Conservation (phyloP, 352 stramenopile species). For the Elongisporangium prolatum region DNA sequence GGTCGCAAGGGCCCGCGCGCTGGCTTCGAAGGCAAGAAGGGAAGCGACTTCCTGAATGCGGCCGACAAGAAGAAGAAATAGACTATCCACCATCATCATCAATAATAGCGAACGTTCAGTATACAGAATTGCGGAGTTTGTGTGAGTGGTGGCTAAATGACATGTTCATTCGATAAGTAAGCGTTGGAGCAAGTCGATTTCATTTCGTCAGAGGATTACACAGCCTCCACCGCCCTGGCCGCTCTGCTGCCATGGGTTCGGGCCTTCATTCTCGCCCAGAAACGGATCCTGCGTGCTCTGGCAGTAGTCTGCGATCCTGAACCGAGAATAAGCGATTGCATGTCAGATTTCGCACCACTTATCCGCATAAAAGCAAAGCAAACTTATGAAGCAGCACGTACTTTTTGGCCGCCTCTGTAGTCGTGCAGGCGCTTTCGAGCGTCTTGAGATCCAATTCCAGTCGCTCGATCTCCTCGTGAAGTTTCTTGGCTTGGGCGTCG, state of each 20-base stretch:
- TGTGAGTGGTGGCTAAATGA: background rate
- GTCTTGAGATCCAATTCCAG: slow-evolving; percentile 79
- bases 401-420: slow-evolving; percentile 77
- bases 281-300: slow-evolving; percentile 69
- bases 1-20: slow-evolving; percentile 43
- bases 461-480: slow-evolving; percentile 70
- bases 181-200: background rate
- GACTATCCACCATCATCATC: slow-evolving; percentile 2
- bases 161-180: background rate
- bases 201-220: slow-evolving; percentile 38
- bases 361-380: background rate
- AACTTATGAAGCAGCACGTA: slow-evolving; percentile 16
- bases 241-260: slow-evolving; percentile 70
- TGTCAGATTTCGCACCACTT: background rate
- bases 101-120: too few species aligned
- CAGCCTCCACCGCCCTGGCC: slow-evolving; percentile 59
- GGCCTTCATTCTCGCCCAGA: slow-evolving; percentile 66
- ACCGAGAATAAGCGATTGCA: background rate
- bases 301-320: slow-evolving; percentile 69
- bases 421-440: slow-evolving; percentile 70
- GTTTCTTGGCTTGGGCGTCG: slow-evolving; percentile 74
- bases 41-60: slow-evolving; percentile 62
- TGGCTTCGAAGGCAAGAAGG: slow-evolving; percentile 82
- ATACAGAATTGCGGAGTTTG: background rate
- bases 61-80: slow-evolving; percentile 50